Evolutionary conservation across 495 filamentous ascomycete species (phyloP), one percentile per base, ranked within the genome.

Genomic region (Astrothelium subdiscretum): DNA sequence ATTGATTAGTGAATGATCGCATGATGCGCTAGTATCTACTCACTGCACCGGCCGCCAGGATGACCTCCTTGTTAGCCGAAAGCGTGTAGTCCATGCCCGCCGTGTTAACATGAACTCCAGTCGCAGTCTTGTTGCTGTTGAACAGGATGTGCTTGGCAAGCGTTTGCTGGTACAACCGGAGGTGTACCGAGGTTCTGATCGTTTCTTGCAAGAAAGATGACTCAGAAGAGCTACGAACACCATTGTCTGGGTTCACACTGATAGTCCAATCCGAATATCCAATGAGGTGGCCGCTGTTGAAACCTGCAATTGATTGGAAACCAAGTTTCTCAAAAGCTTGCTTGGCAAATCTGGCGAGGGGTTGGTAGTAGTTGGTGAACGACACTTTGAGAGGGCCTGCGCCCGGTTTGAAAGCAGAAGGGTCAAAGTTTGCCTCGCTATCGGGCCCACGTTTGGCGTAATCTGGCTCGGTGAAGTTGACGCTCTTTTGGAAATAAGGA

Each of bases 401-500:
- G 15, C 54, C 65, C 0, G 66, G 11, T 6, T 67, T 64, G 32
- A 74, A 77, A 0, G 72, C 73, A n/a, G 60, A 59, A 3, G 64
- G 15, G 60, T 82, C 72, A 59, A 78, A 86, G 6, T 63, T 52
- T 0, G 76, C 66, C 0, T 78, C 79, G 0, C 77, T 75, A 65
- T 81, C 84, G 22, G 65, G 35, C 1, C 65, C 63, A 26, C 77
- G 73, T 1, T 38, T 32, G 0, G 62, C 59, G 10, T n/a, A 43
- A 32, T 82, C 71, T 0, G 85, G 84, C 0, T 78, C 70, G 0
- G 81, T 83, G 67, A 84, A 83, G 0, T 74, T 63, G 0, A 75
- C 59, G 57, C 76, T 80, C 51, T 79, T 80, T 63, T 84, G 69
- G 61, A 79, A 87, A 63, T 76, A 83, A 0, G 81, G 81, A 0